Evolutionary conservation across 1,139 yeast genomes (phyloP).

Genomic region (Diutina ranongensis): DNA sequence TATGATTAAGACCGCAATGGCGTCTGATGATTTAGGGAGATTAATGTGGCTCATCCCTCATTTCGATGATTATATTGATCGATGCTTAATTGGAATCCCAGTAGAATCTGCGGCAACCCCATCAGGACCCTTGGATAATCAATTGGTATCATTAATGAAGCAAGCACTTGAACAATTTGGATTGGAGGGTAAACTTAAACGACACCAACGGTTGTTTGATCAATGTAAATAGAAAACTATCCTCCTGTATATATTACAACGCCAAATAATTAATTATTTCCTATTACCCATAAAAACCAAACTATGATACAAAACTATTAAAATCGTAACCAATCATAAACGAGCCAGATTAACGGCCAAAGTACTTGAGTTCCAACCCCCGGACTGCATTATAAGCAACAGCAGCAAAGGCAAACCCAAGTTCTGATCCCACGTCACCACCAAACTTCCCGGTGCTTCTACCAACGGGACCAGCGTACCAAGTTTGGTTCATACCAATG

Average conservation of each 20-base stretch:
- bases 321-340: too few relatives aligned
- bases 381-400: constrained; percentile 50
- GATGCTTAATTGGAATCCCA: background rate
- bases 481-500: constrained; percentile 74
- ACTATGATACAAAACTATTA: background rate
- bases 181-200: background rate
- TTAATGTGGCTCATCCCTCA: constrained; percentile 30
- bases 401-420: constrained; percentile 61
- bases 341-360: constrained; percentile 30
- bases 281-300: background rate
- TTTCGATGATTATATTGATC: constrained; percentile 19
- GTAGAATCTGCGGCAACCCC: background rate
- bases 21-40: constrained; percentile 25
- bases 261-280: too few relatives aligned
- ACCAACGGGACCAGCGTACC: constrained; percentile 70
- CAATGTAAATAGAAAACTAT: constrained; percentile 2
- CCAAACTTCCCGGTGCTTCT: constrained; percentile 51
- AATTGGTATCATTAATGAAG: background rate
- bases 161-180: background rate
- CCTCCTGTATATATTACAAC: too few relatives aligned
- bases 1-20: constrained; percentile 17
- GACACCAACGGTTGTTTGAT: background rate
- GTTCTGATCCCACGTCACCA: constrained; percentile 84
- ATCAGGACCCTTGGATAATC: background rate
- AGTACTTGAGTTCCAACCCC: constrained; percentile 59